Evolutionary conservation across 306 rosid species (phyloP), one percentile per base, ranked within the genome.

Genomic region (Gleditsia sinensis): DNA sequence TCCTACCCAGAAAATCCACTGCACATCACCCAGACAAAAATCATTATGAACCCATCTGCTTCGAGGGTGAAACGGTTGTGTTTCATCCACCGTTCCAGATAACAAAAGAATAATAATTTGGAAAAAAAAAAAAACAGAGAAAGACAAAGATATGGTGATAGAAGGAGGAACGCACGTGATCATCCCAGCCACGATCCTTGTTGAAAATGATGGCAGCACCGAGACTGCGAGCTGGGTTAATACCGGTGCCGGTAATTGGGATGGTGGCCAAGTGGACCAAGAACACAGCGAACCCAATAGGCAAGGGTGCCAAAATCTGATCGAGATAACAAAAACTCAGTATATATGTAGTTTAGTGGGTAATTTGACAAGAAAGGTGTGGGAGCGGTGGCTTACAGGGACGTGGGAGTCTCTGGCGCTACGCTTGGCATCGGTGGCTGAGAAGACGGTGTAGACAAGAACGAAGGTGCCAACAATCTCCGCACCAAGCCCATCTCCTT

Each of bases 371-470:
- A n/a, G n/a, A n/a, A n/a, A n/a, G n/a, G n/a, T n/a, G n/a, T n/a
- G n/a, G n/a, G n/a, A n/a, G n/a, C n/a, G 70, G 13, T 2, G 2
- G 24, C 83, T 37, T 80, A 93, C 98, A 5, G 97, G 86, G 17
- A 83, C 86, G 40, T 83, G 86, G 3, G 86, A 83, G 68, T 83
- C 86, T 75, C 86, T 75, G 83, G 98, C 97, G 80, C 76, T 91
- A 10, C 98, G 92, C 69, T 93, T 93, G 72, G 98, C 98, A 20
- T 93, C 98, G 5, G 98, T 93, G 83, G 98, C 98, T 0, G 98
- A 93, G 88, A 93, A 93, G 24, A 93, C 86, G 27, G 86, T 83
- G 83, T 83, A 83, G 37, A 83, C 86, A 51, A 83, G 86, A 7
- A 83, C 17, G 20, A 83, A 83, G 72, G 86, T 83, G 34, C 86